Evolutionary conservation across 495 filamentous ascomycete species (phyloP).

Genomic region (Penicillium coprophilum): DNA sequence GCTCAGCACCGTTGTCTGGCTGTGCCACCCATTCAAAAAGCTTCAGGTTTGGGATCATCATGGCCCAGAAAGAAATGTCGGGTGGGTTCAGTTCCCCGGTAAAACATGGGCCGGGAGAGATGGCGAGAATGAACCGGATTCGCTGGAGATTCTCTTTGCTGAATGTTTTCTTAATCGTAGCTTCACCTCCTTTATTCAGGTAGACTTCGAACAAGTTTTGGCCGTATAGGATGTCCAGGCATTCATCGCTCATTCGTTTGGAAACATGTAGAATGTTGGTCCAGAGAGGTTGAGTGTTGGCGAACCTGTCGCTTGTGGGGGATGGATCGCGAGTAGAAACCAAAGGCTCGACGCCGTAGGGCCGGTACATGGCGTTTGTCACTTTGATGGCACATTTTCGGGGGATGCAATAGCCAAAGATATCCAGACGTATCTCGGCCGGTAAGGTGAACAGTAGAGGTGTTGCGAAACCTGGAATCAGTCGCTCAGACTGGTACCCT

Average conservation of each 20-base stretch:
- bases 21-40: background rate
- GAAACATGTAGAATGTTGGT: background rate
- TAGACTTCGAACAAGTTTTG: constrained; percentile 1
- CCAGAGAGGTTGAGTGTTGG: background rate
- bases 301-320: background rate
- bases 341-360: background rate
- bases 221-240: background rate
- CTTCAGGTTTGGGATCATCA: background rate
- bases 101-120: background rate
- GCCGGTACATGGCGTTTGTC: background rate
- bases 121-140: background rate
- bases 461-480: too few species aligned
- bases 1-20: background rate
- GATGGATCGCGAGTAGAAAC: background rate
- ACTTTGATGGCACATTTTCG: constrained; percentile 1
- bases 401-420: background rate
- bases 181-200: background rate
- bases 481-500: background rate
- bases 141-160: background rate
- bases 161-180: background rate
- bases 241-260: constrained; percentile 1
- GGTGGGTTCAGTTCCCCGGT: background rate
- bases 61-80: background rate
- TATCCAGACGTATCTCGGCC: background rate
- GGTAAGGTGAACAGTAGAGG: background rate